Evolutionary conservation across 2,329 filamentous ascomycete genomes (phyloP).

Genomic region (Zasmidium cellare): DNA sequence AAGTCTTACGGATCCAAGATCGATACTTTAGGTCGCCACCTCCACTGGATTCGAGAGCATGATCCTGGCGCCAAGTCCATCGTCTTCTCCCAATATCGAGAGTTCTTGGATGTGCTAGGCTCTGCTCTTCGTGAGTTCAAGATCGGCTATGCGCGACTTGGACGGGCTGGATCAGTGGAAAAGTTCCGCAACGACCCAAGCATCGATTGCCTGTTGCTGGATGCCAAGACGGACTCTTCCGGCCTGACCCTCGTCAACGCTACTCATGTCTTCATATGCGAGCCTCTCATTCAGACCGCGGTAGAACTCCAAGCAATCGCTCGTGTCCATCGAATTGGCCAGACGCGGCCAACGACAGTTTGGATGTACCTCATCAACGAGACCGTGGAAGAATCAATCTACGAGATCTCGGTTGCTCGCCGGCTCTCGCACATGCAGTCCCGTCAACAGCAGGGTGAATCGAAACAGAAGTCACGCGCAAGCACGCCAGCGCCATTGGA

Average conservation of each 20-base stretch:
- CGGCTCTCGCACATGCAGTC: conserved; percentile 72
- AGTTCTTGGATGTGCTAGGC: conserved; percentile 74
- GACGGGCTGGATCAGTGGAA: conserved; percentile 66
- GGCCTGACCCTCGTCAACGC: conserved; percentile 91
- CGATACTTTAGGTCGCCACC: conserved; percentile 70
- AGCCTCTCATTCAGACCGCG: conserved; percentile 89
- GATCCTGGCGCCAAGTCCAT: conserved; percentile 89
- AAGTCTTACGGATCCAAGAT: conserved; percentile 84
- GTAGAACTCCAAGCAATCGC: conserved; percentile 94
- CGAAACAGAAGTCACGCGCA: conserved; percentile 29
- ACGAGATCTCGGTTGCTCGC: conserved; percentile 78
- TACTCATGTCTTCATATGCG: conserved; percentile 90
- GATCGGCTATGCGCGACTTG: conserved; percentile 73
- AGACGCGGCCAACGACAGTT: conserved; percentile 82
- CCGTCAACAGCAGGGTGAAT: conserved; percentile 21
- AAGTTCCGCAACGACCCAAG: conserved; percentile 73
- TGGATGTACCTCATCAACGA: conserved; percentile 93
- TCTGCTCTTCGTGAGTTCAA: conserved; percentile 69
- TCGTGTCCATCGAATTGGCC: conserved; percentile 91
- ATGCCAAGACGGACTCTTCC: conserved; percentile 83
- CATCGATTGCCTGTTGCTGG: conserved; percentile 81
- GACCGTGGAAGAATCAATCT: conserved; percentile 89
- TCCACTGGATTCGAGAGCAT: conserved; percentile 79
- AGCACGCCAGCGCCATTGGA: conserved; percentile 43
- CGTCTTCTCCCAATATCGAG: conserved; percentile 88